These are phyloP conservation scores for Cladosporium sp. DNA, from an alignment of 2,329 filamentous ascomycete genomes.

Conservation along the genomic window DNA sequence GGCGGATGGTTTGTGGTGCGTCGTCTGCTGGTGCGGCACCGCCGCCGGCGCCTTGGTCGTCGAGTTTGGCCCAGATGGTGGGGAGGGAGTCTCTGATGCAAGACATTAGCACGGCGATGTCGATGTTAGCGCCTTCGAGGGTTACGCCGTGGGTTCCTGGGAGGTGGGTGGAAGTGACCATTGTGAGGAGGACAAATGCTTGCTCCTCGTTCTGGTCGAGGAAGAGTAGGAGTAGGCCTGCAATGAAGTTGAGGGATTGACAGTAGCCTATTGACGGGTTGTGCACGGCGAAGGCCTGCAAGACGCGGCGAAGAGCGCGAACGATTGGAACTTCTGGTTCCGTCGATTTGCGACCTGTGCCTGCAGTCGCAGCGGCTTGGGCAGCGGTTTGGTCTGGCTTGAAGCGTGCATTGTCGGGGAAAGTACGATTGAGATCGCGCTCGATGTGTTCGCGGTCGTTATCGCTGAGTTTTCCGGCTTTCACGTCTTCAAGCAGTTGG, in stretches of 20 bases:
- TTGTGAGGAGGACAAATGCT: conserved; percentile 87
- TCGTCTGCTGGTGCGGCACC: conserved; percentile 42
- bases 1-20: conserved; percentile 49
- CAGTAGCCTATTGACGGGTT: conserved; percentile 93
- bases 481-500: conserved; percentile 65
- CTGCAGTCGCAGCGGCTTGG: conserved; percentile 24
- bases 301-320: conserved; percentile 75
- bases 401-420: conserved; percentile 90
- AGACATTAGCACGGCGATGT: conserved; percentile 90
- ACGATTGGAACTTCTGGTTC: conserved; percentile 73
- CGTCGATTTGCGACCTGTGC: conserved; percentile 61
- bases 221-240: conserved; percentile 85
- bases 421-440: conserved; percentile 88
- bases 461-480: conserved; percentile 59
- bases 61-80: conserved; percentile 82
- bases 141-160: conserved; percentile 90
- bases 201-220: conserved; percentile 81
- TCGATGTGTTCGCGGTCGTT: conserved; percentile 89
- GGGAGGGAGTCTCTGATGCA: conserved; percentile 81
- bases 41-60: conserved; percentile 62
- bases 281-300: conserved; percentile 87
- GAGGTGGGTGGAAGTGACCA: conserved; percentile 84
- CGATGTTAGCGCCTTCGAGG: conserved; percentile 88
- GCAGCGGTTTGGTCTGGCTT: conserved; percentile 58
- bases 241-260: conserved; percentile 92